Conservation (phyloP, 306 rosid species). For the Hippophae rhamnoides region DNA sequence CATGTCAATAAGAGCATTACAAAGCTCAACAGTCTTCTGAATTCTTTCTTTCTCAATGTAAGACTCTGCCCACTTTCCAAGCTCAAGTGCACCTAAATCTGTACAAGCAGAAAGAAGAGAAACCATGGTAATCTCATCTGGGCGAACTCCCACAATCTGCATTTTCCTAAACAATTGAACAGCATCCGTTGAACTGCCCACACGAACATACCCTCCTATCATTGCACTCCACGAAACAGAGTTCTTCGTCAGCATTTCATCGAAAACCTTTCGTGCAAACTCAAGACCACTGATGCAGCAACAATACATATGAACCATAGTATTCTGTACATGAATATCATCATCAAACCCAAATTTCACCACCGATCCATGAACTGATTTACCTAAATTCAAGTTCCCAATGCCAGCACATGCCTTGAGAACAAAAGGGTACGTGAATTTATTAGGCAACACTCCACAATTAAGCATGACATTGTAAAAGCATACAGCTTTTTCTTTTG, state of each 20-base stretch:
- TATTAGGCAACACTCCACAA: conserved; percentile 56
- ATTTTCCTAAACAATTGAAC: conserved; percentile 60
- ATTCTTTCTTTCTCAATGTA: conserved; percentile 48
- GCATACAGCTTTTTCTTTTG: conserved; percentile 31
- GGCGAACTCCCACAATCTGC: conserved; percentile 57
- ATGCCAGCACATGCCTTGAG: conserved; percentile 84
- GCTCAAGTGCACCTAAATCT: conserved; percentile 76
- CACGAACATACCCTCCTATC: conserved; percentile 70
- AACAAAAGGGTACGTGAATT: conserved; percentile 78
- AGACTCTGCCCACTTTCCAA: conserved; percentile 87
- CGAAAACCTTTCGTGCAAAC: conserved; percentile 60
- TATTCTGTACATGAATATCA: conserved; percentile 62
- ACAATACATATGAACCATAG: conserved; percentile 80
- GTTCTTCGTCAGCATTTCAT: conserved; percentile 46
- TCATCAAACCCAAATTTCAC: conserved; percentile 59
- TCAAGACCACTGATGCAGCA: conserved; percentile 41
- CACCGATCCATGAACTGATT: conserved; percentile 50
- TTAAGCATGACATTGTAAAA: conserved; percentile 39
- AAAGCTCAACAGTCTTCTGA: conserved; percentile 51
- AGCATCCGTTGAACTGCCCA: conserved; percentile 45
- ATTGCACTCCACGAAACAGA: conserved; percentile 87
- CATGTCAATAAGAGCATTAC: conserved; percentile 80
- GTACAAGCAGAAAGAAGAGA: conserved; percentile 71
- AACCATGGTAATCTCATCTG: conserved; percentile 87
- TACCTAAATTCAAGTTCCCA: conserved; percentile 39